phyloP scores from a whole-genome alignment of 495 filamentous ascomycete species.

The Hypoxylon fragiforme region DNA sequence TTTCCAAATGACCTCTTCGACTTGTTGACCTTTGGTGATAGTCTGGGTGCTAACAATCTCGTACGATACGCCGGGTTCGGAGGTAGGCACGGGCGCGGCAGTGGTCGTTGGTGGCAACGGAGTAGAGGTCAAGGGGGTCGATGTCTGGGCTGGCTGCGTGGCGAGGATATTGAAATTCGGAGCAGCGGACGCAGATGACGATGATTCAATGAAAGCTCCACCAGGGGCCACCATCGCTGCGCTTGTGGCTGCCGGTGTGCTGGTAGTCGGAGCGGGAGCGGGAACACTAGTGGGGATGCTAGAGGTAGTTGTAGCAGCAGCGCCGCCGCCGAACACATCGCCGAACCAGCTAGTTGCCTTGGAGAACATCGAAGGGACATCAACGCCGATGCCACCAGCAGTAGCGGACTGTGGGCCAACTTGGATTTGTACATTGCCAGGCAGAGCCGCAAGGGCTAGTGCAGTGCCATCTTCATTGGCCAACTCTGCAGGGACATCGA shows the following conservation, averaged over 20 bases:
- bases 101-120: slow-evolving; percentile 24
- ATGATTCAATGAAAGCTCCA: slow-evolving; percentile 25
- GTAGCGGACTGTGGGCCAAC: slow-evolving; percentile 43
- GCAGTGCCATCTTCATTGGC: slow-evolving; percentile 41
- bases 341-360: slow-evolving; percentile 29
- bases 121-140: slow-evolving; percentile 8
- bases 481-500: slow-evolving; percentile 38
- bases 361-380: slow-evolving; percentile 11
- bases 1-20: slow-evolving; percentile 50
- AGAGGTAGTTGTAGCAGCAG: slow-evolving; percentile 13
- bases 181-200: slow-evolving; percentile 10
- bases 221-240: slow-evolving; percentile 14
- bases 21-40: slow-evolving; percentile 42
- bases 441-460: slow-evolving; percentile 38
- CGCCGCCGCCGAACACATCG: slow-evolving; percentile 14
- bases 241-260: slow-evolving; percentile 14
- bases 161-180: slow-evolving; percentile 31
- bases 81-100: slow-evolving; percentile 24
- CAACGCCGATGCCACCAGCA: slow-evolving; percentile 12
- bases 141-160: slow-evolving; percentile 2
- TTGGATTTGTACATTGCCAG: slow-evolving; percentile 44
- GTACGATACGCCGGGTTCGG: slow-evolving; percentile 35
- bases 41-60: slow-evolving; percentile 48
- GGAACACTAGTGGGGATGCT: too few relatives aligned
- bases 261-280: slow-evolving; percentile 23